phyloP scores from a whole-genome alignment of 345 rosid species.

The Raphanus sativus region DNA sequence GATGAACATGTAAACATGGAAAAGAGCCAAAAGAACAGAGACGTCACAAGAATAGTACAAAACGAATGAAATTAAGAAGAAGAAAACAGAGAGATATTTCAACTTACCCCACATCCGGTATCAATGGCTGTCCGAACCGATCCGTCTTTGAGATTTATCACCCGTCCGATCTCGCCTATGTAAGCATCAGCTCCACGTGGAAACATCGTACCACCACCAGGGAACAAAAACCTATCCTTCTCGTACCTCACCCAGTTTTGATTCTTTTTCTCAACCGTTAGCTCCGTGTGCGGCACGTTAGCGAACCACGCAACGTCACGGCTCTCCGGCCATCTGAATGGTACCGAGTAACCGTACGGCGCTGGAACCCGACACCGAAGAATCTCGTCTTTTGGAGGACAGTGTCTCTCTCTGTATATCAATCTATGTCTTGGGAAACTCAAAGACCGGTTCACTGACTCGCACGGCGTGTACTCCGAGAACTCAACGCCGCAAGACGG shows the following conservation, averaged over 20 bases:
- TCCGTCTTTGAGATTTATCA: constrained; percentile 75
- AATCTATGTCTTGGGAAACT: constrained; percentile 53
- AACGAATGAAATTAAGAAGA: neutral
- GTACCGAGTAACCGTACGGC: constrained; percentile 63
- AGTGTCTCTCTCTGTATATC: constrained; percentile 78
- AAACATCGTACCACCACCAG: constrained; percentile 97
- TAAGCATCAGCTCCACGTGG: constrained; percentile 78
- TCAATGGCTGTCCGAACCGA: constrained; percentile 87
- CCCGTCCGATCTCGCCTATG: constrained; percentile 61
- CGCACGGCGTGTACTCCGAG: constrained; percentile 79
- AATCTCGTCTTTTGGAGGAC: constrained; percentile 9
- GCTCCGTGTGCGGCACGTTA: constrained; percentile 79
- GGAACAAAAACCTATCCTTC: constrained; percentile 67
- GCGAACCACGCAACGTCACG: constrained; percentile 76
- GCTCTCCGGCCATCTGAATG: constrained; percentile 86
- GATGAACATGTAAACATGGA: constrained; percentile 25
- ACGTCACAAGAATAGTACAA: constrained; percentile 15
- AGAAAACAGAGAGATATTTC: constrained; percentile 1
- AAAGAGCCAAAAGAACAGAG: constrained; percentile 13
- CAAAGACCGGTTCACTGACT: constrained; percentile 60
- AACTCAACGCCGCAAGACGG: constrained; percentile 55
- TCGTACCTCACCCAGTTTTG: constrained; percentile 79
- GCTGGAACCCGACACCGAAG: constrained; percentile 69
- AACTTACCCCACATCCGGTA: constrained; percentile 95
- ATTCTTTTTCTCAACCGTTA: constrained; percentile 76